Percentiles rank a stretch among this genome's conserved stretches.
Conservation (phyloP, 805 yeast genomes). For the Metschnikowia amazonensis region DNA sequence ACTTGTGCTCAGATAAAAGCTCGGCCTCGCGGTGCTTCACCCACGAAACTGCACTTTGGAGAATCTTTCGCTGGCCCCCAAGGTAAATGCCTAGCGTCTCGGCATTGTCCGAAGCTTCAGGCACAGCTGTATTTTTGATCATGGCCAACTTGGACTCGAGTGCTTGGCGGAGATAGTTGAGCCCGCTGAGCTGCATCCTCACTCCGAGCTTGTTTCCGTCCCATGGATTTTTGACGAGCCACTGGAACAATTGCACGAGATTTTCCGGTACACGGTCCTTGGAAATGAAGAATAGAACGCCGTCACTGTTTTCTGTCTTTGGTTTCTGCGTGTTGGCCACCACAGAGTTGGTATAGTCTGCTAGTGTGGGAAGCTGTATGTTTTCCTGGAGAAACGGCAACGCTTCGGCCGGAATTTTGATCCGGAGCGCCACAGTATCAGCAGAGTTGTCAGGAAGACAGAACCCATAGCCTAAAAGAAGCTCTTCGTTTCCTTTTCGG, state of each 20-base stretch:
- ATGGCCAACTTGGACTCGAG: constrained; percentile 46
- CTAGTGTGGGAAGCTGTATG: constrained; percentile 33
- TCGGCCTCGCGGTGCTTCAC: constrained; percentile 45
- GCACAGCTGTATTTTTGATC: constrained; percentile 24
- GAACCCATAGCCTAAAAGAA: constrained; percentile 81
- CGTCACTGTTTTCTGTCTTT: constrained; percentile 25
- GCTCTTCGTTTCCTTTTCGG: constrained; percentile 79
- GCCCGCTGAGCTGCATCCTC: constrained; percentile 60
- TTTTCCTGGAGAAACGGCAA: constrained; percentile 28
- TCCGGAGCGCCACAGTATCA: constrained; percentile 56
- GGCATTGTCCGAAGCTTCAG: constrained; percentile 9
- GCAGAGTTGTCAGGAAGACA: constrained; percentile 52
- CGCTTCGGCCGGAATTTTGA: constrained; percentile 45
- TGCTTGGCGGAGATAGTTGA: constrained; percentile 50
- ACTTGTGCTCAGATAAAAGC: constrained; percentile 42
- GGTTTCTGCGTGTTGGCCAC: constrained; percentile 9
- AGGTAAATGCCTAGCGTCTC: constrained; percentile 43
- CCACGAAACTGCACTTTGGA: constrained; percentile 42
- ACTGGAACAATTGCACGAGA: constrained; percentile 52
- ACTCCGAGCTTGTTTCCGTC: constrained; percentile 43
- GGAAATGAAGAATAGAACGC: constrained; percentile 39
- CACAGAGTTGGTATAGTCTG: constrained; percentile 39
- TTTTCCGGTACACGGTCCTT: constrained; percentile 36
- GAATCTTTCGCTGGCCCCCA: constrained; percentile 46
- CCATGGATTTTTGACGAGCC: constrained; percentile 45